Evolutionary conservation across 1,139 yeast species (phyloP).

Genomic region (Debaryomycetaceae sp.): DNA sequence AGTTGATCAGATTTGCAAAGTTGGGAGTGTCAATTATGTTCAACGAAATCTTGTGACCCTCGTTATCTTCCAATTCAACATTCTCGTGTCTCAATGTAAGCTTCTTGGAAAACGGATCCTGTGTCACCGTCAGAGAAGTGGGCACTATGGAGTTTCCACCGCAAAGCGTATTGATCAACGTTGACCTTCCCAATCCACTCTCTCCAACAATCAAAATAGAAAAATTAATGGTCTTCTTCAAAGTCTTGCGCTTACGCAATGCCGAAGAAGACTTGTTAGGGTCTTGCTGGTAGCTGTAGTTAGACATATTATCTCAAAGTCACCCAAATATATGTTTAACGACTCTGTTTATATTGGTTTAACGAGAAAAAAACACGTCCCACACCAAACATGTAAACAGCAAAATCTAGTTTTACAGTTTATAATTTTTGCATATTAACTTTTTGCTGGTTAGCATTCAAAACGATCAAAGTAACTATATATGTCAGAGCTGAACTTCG

Average conservation of each 20-base stretch:
- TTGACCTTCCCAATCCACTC: constrained; percentile 59
- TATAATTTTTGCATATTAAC: background rate
- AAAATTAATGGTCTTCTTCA: constrained; percentile 52
- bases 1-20: constrained; percentile 65
- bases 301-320: background rate
- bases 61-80: constrained; percentile 50
- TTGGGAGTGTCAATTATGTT: constrained; percentile 66
- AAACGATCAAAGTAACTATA: background rate
- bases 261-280: constrained; percentile 27
- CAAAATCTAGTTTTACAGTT: constrained; percentile 4
- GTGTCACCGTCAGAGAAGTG: constrained; percentile 35
- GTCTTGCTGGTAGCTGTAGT: constrained; percentile 8
- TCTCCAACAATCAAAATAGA: constrained; percentile 60
- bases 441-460: background rate
- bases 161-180: constrained; percentile 67
- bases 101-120: constrained; percentile 42
- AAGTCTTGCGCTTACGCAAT: constrained; percentile 55
- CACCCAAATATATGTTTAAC: background rate
- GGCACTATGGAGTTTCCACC: constrained; percentile 69
- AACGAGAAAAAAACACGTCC: constrained; percentile 8
- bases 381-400: constrained; percentile 2
- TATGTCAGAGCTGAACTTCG: background rate
- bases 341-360: background rate
- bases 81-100: constrained; percentile 47
- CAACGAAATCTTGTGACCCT: constrained; percentile 46